Evolutionary conservation across 1,284 basidiomycete genomes (phyloP), one percentile per base, ranked within the genome.

Genomic region (Filobasidium uniguttulatum): DNA sequence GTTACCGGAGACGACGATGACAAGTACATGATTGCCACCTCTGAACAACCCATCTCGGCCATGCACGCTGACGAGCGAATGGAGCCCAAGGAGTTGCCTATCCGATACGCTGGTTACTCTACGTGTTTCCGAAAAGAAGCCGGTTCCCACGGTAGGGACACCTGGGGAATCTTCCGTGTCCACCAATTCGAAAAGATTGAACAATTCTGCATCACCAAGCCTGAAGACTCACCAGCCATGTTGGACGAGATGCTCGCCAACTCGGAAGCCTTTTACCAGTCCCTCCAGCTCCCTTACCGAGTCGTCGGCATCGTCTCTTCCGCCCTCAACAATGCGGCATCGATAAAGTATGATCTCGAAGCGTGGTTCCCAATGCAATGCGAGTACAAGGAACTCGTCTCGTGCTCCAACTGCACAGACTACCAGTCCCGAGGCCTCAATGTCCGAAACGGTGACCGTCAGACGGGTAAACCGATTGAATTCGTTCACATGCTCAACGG

Each of bases 121-220:
- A 98, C 93, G n/a, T 98, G 93, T 69, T 99, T 99, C 82, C 80
- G 94, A 43, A 98, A 97, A 71, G 93, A 99, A 72, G 93, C 93
- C 3, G 94, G 93, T 43, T 85, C 87, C 4, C 88, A 90, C 38
- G 94, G 94, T 14, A 83, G 89, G 51, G 94, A 99, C 63, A 97
- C 94, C 72, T 97, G 93, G 90, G 94, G 93, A 53, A 96, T 97
- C 71, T 98, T 98, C 81, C 86, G 94, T 31, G 91, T 98, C 46
- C 94, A 99, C 69, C 94, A 99, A 71, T 99, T 99, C 61, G 94
- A 99, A 72, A 99, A 99, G 73, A 78, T 99, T 47, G 94, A 99
- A 68, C 48, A 94, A 73, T 98, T 98, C 72, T 83, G 85, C 73
- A 78, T 99, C 60, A 96, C 91, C 20, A 84, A 89, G 48, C 91